Evolutionary conservation across 495 filamentous ascomycete genomes (phyloP).

Genomic region (Polyplosphaeria fusca): DNA sequence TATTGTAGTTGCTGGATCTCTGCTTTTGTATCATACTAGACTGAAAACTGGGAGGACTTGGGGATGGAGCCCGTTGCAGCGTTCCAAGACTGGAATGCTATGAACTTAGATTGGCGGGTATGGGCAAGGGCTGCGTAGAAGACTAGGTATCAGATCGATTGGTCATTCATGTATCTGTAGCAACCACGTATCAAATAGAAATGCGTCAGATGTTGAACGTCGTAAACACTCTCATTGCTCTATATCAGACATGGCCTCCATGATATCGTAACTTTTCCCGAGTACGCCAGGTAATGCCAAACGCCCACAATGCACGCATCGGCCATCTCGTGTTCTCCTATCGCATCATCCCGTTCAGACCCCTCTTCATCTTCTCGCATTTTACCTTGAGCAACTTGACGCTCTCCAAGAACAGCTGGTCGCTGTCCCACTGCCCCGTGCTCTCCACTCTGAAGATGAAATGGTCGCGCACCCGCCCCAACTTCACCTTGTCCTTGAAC

Average conservation of each 20-base stretch:
- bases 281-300: neutral
- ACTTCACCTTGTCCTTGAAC: slow-evolving; percentile 90
- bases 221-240: no score
- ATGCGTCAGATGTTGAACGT: no score
- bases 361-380: slow-evolving; percentile 60
- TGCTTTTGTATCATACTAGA: no score
- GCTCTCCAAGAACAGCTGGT: slow-evolving; percentile 84
- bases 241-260: slow-evolving; percentile 1
- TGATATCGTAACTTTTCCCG: slow-evolving; percentile 14
- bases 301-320: slow-evolving; percentile 18
- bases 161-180: no score
- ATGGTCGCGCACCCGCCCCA: slow-evolving; percentile 86
- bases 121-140: no score
- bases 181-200: no score
- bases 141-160: no score
- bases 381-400: slow-evolving; percentile 82
- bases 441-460: slow-evolving; percentile 97
- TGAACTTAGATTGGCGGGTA: no score
- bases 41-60: no score
- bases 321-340: slow-evolving; percentile 25
- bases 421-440: slow-evolving; percentile 87
- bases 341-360: slow-evolving; percentile 55
- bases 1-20: neutral
- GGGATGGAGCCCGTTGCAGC: no score
- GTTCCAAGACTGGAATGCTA: no score